Base-by-base conservation (phyloP, 108 stramenopile genomes). In the Nitzschia sp. region DNA sequence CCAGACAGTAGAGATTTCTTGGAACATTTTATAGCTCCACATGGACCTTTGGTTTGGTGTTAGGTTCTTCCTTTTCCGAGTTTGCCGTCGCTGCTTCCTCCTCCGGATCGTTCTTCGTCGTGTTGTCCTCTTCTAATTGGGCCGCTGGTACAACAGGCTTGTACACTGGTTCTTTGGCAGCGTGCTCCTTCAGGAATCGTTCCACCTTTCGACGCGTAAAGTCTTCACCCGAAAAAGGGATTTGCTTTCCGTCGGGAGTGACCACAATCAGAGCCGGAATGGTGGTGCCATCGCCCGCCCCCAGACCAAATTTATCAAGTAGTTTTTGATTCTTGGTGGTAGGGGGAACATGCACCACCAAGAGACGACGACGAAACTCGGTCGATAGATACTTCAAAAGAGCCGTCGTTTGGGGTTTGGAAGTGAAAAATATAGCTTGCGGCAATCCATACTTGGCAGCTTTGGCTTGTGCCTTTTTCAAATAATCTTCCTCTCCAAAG, bases 321-420 rank as follows among this genome's bases (percentile, higher is more conserved):
- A 78, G 68, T 19, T 54, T 52, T 35, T 75, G 68, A 54, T 88
- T 88, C 55, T 74, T 84, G 59, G 82, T 85, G 26, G 79, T 71
- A 28, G 74, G 77, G 26, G 71, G 65, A 25, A 88, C 63, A 46
- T 88, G 81, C 1, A 68, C 82, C 19, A 88, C 30, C 1, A 88
- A 65, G 2, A 85, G 32, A 36, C 77, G 72, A 29, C 80, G 76
- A n/a, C 86, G 83, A 69, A 83, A 83, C 50, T 88, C 86, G 4
- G 81, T 80, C 0, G 76, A 77, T 9, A 88, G 66, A 54, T 55
- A 85, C 32, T 88, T 88, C 58, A 80, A 75, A 45, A 82, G 64
- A 23, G 78, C 66, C 58, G 81, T 62, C 15, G 76, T 75, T 15
- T 71, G 47, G 6, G 81, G 59, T 34, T 85, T 82, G 13, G 66